A percentile compares a stretch with the other conserved stretches of the same genome.
phyloP scores from a whole-genome alignment of 805 yeast genomes.

The Wickerhamomyces subpelliculosus region DNA sequence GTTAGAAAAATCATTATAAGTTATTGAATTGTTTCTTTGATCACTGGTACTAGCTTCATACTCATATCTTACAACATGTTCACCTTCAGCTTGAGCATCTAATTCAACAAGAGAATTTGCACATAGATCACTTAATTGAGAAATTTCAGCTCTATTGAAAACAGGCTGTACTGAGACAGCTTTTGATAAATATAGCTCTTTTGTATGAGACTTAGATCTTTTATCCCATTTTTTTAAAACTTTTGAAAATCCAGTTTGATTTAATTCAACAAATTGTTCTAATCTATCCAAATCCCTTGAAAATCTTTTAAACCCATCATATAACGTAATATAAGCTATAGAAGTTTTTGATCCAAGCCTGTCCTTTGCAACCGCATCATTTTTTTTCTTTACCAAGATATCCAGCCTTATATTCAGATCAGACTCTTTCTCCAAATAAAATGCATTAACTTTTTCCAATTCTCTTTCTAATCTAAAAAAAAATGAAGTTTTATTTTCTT shows the following conservation, averaged over 20 bases:
- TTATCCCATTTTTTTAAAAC: slow-evolving; percentile 98
- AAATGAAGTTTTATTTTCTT: slow-evolving; percentile 85
- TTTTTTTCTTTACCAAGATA: slow-evolving; percentile 65
- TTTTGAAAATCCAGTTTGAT: slow-evolving; percentile 93
- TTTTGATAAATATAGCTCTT: slow-evolving; percentile 83
- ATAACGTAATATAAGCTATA: slow-evolving; percentile 72
- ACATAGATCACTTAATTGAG: slow-evolving; percentile 71
- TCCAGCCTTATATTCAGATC: slow-evolving; percentile 77
- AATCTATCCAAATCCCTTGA: slow-evolving; percentile 82
- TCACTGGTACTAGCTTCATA: slow-evolving; percentile 22
- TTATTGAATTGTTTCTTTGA: slow-evolving; percentile 7
- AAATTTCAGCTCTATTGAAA: slow-evolving; percentile 83
- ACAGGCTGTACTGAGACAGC: slow-evolving; percentile 97
- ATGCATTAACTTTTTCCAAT: slow-evolving; percentile 89
- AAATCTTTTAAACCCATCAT: slow-evolving; percentile 84
- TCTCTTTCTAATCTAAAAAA: slow-evolving; percentile 89
- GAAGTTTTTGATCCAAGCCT: slow-evolving; percentile 52
- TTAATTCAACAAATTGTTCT: slow-evolving; percentile 90
- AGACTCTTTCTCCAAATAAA: slow-evolving; percentile 85
- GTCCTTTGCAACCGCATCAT: slow-evolving; percentile 37
- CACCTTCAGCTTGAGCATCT: slow-evolving; percentile 61
- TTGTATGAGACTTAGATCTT: slow-evolving; percentile 88
- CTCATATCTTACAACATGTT: slow-evolving; percentile 24
- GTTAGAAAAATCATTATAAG: slow-evolving; percentile 13
- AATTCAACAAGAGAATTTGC: slow-evolving; percentile 63